phyloP scores from a whole-genome alignment of 768 basidiomycete species.

The Lentinula aciculospora region DNA sequence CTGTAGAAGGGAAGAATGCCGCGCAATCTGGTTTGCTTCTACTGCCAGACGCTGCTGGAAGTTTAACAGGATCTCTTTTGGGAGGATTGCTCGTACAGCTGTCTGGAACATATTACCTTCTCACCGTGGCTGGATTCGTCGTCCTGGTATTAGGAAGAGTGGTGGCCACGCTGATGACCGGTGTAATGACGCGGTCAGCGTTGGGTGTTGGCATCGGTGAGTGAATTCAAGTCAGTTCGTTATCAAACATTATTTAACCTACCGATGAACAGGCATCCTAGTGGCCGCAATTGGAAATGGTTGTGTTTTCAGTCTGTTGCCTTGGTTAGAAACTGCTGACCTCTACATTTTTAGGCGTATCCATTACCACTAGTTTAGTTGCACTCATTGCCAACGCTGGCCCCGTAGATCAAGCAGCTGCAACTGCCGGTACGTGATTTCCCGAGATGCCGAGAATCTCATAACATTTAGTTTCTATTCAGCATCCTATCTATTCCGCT shows the following conservation, averaged over 20 bases:
- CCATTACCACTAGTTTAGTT: slow-evolving; percentile 25
- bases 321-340: neutral
- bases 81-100: slow-evolving; percentile 26
- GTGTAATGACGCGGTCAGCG: slow-evolving; percentile 9
- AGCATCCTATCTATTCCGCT: neutral
- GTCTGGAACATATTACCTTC: slow-evolving; percentile 25
- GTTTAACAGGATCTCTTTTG: slow-evolving; percentile 22
- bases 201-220: neutral
- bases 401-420: slow-evolving; percentile 26
- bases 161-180: slow-evolving; percentile 17
- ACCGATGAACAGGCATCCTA: neutral
- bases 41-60: slow-evolving; percentile 22
- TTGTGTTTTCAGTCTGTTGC: neutral
- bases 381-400: slow-evolving; percentile 30
- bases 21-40: slow-evolving; percentile 22
- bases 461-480: neutral
- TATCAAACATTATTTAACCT: too few relatives aligned
- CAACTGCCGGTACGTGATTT: slow-evolving; percentile 22
- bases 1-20: slow-evolving; percentile 21
- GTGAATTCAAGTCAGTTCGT: neutral
- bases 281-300: slow-evolving; percentile 10
- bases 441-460: neutral
- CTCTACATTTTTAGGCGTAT: neutral
- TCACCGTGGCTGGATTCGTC: slow-evolving; percentile 18
- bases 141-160: slow-evolving; percentile 17